Evolutionary conservation across 192 early-diverging fungal species (phyloP), one percentile per base, ranked within the genome.

Genomic region (Glomus cerebriforme): DNA sequence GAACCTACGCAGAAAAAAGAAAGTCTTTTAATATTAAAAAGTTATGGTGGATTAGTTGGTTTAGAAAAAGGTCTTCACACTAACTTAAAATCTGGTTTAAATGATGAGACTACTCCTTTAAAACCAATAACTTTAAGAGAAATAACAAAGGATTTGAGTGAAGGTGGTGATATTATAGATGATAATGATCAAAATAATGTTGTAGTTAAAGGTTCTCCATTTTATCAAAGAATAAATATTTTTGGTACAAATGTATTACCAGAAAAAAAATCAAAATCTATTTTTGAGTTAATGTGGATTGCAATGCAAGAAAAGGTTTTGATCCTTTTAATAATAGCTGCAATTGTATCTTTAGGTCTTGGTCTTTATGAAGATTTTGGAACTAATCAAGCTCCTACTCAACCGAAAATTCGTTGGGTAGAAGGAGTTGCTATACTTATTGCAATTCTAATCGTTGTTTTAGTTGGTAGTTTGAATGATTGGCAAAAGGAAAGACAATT

Each of bases 401-500:
- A 81, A 67, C 83, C 90, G 26, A 88, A 90, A 78, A 88, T 93
- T 35, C 88, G 92, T 62, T 96, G 95, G 95, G 92, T 96, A 26
- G 95, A 95, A 77, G 95, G 95, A 29, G 92, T 93, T 35, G 93
- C 93, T 8, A 96, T 95, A 66, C 86, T 96, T 67, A 88, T 92
- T 0, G 93, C 95, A 26, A 89, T 96, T 54, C 54, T 92, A 9
- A 90, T 96, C n/a, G 94, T 96, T 8, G 89, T 95, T 13, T 75
- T 91, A 15, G 92, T 93, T 34, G 92, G 92, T 10, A 91, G 91
- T 73, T 80, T 94, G 73, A 96, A 96, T 73, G 94, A 96, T 83
- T 95, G 86, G 65, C 93, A 95, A 73, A 96, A 96, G 84, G 94
- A 95, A 81, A 87, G 88, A 59, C 95, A 96, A 84, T 96, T 96